Evolutionary conservation across 345 rosid genomes (phyloP), one percentile per base, ranked within the genome.

Genomic region (Dipteronia dyeriana): DNA sequence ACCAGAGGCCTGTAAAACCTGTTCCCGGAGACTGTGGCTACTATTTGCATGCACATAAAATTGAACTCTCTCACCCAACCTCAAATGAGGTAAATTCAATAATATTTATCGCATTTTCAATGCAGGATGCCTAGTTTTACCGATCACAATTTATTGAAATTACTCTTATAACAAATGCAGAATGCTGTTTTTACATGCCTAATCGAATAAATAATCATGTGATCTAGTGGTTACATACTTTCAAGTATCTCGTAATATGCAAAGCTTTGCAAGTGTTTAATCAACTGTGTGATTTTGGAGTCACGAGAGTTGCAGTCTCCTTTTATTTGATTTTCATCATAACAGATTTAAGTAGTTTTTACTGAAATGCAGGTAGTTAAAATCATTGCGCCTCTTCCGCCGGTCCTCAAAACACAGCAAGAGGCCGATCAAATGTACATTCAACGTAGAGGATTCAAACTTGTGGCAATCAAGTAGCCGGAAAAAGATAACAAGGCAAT

Each of bases 11-110:
- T 12, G 65, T 68, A 19, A 87, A 88, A 34, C 91, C 98, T 29
- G 90, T 93, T 53, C 95, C 97, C 0, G 97, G 98, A 76, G 97
- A 91, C 63, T 93, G 91, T 66, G 98, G 97, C 78, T 95, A 91
- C 81, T 78, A 87, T 80, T 82, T 95, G 83, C 97, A 95, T 77
- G 98, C 97, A 49, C 97, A 91, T 87, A 85, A 85, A 69, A 78
- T 93, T 65, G 60, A 53, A 76, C 79, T 95, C 53, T 78, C 80
- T 13, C 97, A 95, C 80, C 90, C 93, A 31, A 74, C 81, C 63
- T 85, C 84, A 47, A 67, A 69, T 23, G 88, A 91, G 98, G 97
- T 89, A 86, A 70, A 69, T 39, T 20, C 29, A 31, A 29, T 13
- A 62, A 59, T 66, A 23, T 5, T 22, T 60, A 56, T 29, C 8